phyloP scores from a whole-genome alignment of 345 rosid genomes.

The Ceriops zippeliana region DNA sequence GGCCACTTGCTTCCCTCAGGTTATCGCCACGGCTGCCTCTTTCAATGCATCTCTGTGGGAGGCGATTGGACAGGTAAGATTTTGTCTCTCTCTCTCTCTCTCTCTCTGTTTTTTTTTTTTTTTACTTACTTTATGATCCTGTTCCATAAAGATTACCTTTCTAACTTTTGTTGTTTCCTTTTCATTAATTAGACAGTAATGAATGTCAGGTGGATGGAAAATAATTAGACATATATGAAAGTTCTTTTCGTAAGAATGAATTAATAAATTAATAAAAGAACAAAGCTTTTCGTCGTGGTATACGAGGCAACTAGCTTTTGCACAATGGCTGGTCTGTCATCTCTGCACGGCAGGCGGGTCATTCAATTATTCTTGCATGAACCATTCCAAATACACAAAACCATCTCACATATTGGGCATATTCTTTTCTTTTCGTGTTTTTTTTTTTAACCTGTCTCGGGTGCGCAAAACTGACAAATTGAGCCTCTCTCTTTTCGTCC shows the following conservation, averaged over 20 bases:
- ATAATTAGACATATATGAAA: too few species aligned
- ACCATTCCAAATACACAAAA: background rate
- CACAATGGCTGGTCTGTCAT: background rate
- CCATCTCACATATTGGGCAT: background rate
- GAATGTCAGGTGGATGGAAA: background rate
- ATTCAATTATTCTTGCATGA: background rate
- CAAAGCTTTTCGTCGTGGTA: background rate
- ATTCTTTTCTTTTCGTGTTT: background rate
- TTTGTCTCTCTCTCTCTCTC: background rate
- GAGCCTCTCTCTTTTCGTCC: too few species aligned
- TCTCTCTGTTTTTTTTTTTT: too few species aligned
- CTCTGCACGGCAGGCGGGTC: background rate
- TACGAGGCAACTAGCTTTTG: background rate
- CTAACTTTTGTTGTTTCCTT: too few species aligned
- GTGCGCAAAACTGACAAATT: too few species aligned
- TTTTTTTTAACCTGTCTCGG: too few species aligned
- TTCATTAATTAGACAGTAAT: too few species aligned
- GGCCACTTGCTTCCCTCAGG: constrained; percentile 34
- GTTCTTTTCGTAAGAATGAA: too few species aligned
- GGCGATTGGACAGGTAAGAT: constrained; percentile 29
- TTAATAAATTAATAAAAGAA: too few species aligned
- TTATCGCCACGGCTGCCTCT: constrained; percentile 30
- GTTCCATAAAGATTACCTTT: too few species aligned
- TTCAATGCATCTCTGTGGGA: constrained; percentile 31
- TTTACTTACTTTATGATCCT: too few species aligned